Base-by-base conservation (phyloP, 306 rosid species). In the Prinsepia uniflora region DNA sequence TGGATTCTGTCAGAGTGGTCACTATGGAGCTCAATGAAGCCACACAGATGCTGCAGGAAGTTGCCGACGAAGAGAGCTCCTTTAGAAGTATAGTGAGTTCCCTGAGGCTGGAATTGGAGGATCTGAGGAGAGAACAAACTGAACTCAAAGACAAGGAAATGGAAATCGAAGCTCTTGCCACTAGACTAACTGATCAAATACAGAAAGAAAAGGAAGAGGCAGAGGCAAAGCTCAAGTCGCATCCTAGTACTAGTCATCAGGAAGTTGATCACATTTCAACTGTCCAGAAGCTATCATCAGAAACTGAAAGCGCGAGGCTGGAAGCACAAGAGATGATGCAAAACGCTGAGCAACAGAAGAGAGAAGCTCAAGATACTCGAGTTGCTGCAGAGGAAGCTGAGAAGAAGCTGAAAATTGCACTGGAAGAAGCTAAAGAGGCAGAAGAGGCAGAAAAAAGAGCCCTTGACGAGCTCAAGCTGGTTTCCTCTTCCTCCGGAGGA, bases 11-110 rank as follows among this genome's bases (percentile, higher is more conserved):
- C 55, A 85, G 81, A 70, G 68, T 64, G 13, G 64, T 86, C 13
- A 82, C 89, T 11, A 60, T 72, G 39, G 90, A 90, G 76, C 91
- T 90, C 55, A 84, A 76, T 55, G 90, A 88, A 80, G 87, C 96
- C 59, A 81, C 89, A n/a, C 72, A 73, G 76, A 75, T 71, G 43
- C 82, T 92, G 55, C 86, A 85, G 78, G 78, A 73, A 15, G 65
- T 86, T 63, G 84, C 84, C 46, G 86, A 80, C 41, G 96, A 90
- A 81, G 96, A 85, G 74, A 83, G 62, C 73, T 79, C 82, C 63
- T 87, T 92, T 19, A 76, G 81, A 19, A 82, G 54, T 74, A 71
- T 84, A 14, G 85, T 88, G 74, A 78, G 44, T 70, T 74, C 75
- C 14, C 86, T 88, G 8, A 76, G 74, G 76, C 47, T 59, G 45